Conservation (phyloP, 257 asterid species). For the Striga asiatica region DNA sequence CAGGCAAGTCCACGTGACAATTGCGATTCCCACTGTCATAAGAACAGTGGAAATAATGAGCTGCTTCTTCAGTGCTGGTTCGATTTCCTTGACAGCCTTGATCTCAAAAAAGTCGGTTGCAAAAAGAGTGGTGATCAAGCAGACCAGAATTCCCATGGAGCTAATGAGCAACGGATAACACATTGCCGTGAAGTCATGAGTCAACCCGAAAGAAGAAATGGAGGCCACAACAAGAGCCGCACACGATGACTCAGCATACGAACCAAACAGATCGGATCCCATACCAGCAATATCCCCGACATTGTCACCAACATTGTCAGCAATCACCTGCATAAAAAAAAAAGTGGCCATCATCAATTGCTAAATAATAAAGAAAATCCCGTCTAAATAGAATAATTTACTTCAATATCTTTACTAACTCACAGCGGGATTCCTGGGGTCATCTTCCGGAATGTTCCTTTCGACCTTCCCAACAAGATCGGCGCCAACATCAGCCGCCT, state of each 20-base stretch:
- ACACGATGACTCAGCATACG: conserved; percentile 59
- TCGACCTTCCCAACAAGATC: conserved; percentile 52
- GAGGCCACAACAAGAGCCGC: conserved; percentile 71
- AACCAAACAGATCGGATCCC: conserved; percentile 69
- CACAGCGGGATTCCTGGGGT: conserved; percentile 55
- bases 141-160: conserved; percentile 77
- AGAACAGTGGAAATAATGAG: conserved; percentile 73
- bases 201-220: conserved; percentile 50
- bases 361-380: not conserved
- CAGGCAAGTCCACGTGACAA: conserved; percentile 64
- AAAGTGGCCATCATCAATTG: not conserved
- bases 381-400: conserved; percentile 1
- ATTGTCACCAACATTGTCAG: conserved; percentile 92
- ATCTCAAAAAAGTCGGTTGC: conserved; percentile 51
- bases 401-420: conserved; percentile 1
- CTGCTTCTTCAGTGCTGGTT: conserved; percentile 62
- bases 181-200: conserved; percentile 80
- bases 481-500: conserved; percentile 53
- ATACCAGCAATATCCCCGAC: conserved; percentile 98
- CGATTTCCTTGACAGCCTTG: conserved; percentile 45
- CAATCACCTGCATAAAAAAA: conserved; percentile 68
- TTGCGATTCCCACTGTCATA: conserved; percentile 68
- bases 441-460: conserved; percentile 51
- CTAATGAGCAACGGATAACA: conserved; percentile 70
- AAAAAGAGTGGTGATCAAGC: conserved; percentile 71